These are phyloP conservation scores for Phytophthora idaei DNA, from an alignment of 352 stramenopile genomes.

Conservation along the genomic window DNA sequence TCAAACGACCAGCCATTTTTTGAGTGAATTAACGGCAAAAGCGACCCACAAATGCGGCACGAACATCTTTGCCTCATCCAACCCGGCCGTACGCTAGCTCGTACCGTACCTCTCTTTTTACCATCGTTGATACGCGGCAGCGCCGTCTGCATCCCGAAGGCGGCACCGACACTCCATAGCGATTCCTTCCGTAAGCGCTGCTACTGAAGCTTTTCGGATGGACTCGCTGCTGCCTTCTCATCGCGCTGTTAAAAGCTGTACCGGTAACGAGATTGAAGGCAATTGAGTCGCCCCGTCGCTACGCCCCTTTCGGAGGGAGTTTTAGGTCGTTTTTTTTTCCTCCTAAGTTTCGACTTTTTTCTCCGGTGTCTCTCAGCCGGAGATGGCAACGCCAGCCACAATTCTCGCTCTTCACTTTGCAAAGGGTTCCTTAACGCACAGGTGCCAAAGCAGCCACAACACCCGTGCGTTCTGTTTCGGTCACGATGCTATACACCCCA, in stretches of 20 bases:
- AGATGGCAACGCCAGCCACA: constrained; percentile 2
- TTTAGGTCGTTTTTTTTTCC: not conserved
- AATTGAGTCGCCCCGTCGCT: constrained; percentile 8
- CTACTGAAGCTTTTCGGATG: not conserved
- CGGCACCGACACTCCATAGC: not conserved
- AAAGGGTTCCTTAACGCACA: constrained; percentile 1
- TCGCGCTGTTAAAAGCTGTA: constrained; percentile 1
- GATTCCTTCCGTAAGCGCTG: not conserved
- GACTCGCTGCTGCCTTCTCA: constrained; percentile 2
- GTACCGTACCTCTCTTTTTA: too few species aligned
- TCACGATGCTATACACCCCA: constrained; percentile 11
- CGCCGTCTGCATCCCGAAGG: not conserved
- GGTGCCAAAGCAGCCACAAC: not conserved
- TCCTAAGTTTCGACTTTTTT: constrained; percentile 9
- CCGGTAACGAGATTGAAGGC: constrained; percentile 14
- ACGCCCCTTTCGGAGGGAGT: constrained; percentile 9
- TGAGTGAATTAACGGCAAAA: constrained; percentile 22
- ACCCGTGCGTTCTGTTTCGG: not conserved
- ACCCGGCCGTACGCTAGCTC: not conserved
- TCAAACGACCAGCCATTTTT: constrained; percentile 1
- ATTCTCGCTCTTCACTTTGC: constrained; percentile 22
- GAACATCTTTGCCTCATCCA: not conserved
- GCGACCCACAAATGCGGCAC: not conserved
- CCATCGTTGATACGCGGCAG: not conserved
- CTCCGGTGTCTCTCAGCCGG: constrained; percentile 5